These are phyloP conservation scores for Crucibulum cyathiforme DNA, from an alignment of 1,284 basidiomycete species.

Conservation along the genomic window DNA sequence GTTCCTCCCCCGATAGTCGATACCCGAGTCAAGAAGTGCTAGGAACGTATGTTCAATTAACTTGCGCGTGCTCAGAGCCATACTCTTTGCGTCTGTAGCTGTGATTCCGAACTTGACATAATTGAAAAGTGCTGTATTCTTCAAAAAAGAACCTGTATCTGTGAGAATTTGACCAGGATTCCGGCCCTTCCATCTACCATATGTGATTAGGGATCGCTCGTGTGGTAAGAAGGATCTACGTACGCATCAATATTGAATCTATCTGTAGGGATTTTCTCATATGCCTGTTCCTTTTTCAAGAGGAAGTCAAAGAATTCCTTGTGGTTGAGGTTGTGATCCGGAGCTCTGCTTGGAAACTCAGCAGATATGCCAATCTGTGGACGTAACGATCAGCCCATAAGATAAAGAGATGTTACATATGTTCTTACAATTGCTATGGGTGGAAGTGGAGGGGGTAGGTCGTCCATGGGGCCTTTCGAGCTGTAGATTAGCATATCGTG, in stretches of 20 bases:
- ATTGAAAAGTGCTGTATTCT: slow-evolving; percentile 43
- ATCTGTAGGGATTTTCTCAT: slow-evolving; percentile 39
- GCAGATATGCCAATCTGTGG: slow-evolving; percentile 43
- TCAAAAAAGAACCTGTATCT: slow-evolving; percentile 44
- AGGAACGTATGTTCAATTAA: slow-evolving; percentile 46
- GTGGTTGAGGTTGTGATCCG: slow-evolving; percentile 39
- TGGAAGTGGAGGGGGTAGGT: no score
- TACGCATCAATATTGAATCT: slow-evolving; percentile 40
- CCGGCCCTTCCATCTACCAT: slow-evolving; percentile 26
- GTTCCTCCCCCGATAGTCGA: slow-evolving; percentile 43
- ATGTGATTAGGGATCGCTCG: background rate
- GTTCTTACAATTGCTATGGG: background rate
- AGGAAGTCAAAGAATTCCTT: slow-evolving; percentile 44
- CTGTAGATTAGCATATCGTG: no score
- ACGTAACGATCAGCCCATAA: background rate
- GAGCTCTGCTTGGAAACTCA: slow-evolving; percentile 42
- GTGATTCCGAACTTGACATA: slow-evolving; percentile 47
- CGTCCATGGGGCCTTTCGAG: no score
- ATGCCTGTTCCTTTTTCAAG: slow-evolving; percentile 37
- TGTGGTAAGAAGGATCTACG: slow-evolving; percentile 4
- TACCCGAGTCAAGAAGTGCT: slow-evolving; percentile 47
- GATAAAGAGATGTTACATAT: background rate
- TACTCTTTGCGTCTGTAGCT: slow-evolving; percentile 39
- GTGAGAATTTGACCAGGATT: slow-evolving; percentile 31
- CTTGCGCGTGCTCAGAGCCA: slow-evolving; percentile 42